Conservation (phyloP, 331 rosid species). For the Phaseolus coccineus region DNA sequence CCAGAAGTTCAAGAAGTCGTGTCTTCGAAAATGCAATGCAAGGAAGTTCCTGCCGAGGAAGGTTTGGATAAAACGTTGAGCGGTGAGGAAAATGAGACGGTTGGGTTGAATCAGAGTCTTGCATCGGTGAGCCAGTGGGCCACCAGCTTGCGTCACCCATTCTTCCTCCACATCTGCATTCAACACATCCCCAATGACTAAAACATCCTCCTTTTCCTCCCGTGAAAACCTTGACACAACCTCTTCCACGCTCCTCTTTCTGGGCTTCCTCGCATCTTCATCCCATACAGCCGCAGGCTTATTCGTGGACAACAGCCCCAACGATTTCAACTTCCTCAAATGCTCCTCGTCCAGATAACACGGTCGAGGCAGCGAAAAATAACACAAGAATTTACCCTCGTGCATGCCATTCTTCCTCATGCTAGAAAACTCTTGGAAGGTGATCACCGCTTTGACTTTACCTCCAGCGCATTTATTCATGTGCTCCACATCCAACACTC, state of each 20-base stretch:
- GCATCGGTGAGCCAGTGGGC: constrained; percentile 82
- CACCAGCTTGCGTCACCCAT: constrained; percentile 85
- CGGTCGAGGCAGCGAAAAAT: constrained; percentile 70
- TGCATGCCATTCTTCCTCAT: constrained; percentile 66
- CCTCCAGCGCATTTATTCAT: constrained; percentile 70
- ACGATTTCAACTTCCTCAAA: constrained; percentile 68
- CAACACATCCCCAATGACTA: constrained; percentile 88
- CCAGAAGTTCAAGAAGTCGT: constrained; percentile 88
- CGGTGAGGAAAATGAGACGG: constrained; percentile 80
- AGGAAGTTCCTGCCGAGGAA: constrained; percentile 79
- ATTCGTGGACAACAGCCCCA: constrained; percentile 69
- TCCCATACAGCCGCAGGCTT: constrained; percentile 69
- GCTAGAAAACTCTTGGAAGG: constrained; percentile 75
- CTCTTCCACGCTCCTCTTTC: constrained; percentile 66
- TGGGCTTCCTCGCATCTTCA: constrained; percentile 73
- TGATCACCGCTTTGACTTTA: constrained; percentile 66
- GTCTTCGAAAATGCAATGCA: constrained; percentile 81
- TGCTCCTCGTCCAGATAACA: constrained; percentile 79
- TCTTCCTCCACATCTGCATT: constrained; percentile 74
- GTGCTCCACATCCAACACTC: constrained; percentile 79
- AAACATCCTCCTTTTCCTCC: constrained; percentile 58
- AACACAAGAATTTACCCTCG: constrained; percentile 59
- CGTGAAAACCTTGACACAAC: constrained; percentile 65
- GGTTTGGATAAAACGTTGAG: constrained; percentile 91
- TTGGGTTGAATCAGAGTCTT: constrained; percentile 79